phyloP scores from a whole-genome alignment of 1,284 basidiomycete genomes.

The Ustilago cynodontis region DNA sequence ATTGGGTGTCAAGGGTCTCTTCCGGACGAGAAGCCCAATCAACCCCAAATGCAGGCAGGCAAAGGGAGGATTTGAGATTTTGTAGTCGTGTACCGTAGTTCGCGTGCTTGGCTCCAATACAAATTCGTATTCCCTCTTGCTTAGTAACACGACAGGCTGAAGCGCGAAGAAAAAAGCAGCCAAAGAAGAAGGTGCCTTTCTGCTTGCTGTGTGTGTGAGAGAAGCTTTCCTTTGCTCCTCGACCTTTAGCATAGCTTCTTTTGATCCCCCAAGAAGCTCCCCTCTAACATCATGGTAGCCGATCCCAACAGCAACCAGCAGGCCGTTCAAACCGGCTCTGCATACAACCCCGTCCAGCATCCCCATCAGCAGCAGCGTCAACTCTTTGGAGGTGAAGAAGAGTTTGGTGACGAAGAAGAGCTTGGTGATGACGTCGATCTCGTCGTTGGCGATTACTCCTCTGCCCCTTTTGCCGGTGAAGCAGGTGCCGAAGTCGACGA shows the following conservation, averaged over 20 bases:
- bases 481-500: conserved; percentile 47
- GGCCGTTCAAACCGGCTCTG: conserved; percentile 35
- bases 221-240: neutral
- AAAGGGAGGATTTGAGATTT: neutral
- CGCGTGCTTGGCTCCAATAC: conserved; percentile 11
- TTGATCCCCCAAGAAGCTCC: conserved; percentile 39
- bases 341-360: conserved; percentile 38
- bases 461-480: conserved; percentile 27
- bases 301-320: conserved; percentile 42
- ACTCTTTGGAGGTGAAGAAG: conserved; percentile 56
- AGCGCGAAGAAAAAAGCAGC: conserved; percentile 1
- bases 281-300: conserved; percentile 30
- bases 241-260: conserved; percentile 33
- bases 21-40: conserved; percentile 21
- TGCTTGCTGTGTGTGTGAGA: too few relatives aligned
- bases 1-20: neutral
- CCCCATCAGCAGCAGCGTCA: conserved; percentile 53
- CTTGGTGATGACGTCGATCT: conserved; percentile 59
- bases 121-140: neutral
- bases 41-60: neutral
- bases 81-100: conserved; percentile 5
- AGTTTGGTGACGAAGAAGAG: conserved; percentile 55
- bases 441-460: conserved; percentile 50
- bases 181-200: too few relatives aligned
- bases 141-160: too few relatives aligned